Conservation (phyloP, 345 rosid species). For the Jatropha curcas region DNA sequence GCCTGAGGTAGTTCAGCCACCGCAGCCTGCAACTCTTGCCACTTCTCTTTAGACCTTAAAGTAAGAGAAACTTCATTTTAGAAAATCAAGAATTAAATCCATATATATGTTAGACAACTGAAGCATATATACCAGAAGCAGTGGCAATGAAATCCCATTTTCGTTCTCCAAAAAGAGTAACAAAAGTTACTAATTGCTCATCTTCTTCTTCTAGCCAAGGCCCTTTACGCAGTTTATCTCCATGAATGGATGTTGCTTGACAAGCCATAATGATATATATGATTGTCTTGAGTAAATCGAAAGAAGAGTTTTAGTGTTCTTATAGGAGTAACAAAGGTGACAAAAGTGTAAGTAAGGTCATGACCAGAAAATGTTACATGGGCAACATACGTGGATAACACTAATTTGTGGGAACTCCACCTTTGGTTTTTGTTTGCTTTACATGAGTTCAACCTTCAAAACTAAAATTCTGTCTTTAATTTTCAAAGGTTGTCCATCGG, state of each 20-base stretch:
- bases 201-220: constrained; percentile 74
- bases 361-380: constrained; percentile 46
- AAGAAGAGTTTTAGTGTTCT: constrained; percentile 18
- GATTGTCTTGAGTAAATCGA: background rate
- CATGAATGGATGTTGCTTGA: constrained; percentile 30
- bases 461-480: constrained; percentile 21
- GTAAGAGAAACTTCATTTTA: background rate
- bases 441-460: constrained; percentile 26
- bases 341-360: constrained; percentile 14
- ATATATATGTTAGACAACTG: too few species aligned
- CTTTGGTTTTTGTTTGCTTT: constrained; percentile 28
- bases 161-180: constrained; percentile 52
- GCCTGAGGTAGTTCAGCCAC: constrained; percentile 72
- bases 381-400: constrained; percentile 37
- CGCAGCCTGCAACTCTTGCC: constrained; percentile 78
- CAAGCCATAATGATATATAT: constrained; percentile 23
- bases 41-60: constrained; percentile 60
- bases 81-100: background rate
- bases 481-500: background rate
- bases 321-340: constrained; percentile 23
- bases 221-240: constrained; percentile 49
- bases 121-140: constrained; percentile 60
- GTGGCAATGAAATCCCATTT: constrained; percentile 70
- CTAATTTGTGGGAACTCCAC: constrained; percentile 45
- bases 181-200: constrained; percentile 41